Evolutionary conservation across 371 early-diverging fungal genomes (phyloP), one percentile per base, ranked within the genome.

Genomic region (Zychaea mexicana): DNA sequence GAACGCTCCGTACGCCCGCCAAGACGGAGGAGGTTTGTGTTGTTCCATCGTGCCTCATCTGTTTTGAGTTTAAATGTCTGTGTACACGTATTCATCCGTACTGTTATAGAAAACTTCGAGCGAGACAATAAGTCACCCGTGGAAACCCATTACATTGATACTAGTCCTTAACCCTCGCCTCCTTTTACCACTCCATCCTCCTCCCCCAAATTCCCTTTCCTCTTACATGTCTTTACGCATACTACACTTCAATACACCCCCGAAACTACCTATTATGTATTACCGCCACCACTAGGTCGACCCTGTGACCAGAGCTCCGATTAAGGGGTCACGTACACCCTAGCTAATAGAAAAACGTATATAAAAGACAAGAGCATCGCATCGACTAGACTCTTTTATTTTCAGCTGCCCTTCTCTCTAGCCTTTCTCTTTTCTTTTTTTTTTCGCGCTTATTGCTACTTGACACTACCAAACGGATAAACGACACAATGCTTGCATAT

Each of bases 21-120:
- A 49, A 49, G 49, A 49, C 49, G 49, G n/a, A 49, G 49, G 13
- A 49, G 49, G 49, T 49, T 9, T 49, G 49, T 46, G 46, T n/a
- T 46, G 38, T 15, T n/a, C n/a, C n/a, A n/a, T n/a, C n/a, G n/a
- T 36, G 15, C 42, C 15, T 3, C 13, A 42, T 42, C n/a, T 42
- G 6, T 49, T 24, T 49, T 24, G 26, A 49, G 49, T 49, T 49
- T 49, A 19, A 49, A 24, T 13, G 24, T 6, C 24, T 49, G 6
- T 49, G 1, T 49, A 4, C 24, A 6, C 24, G n/a, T 49, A 24
- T 24, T 49, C 21, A 49, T 19, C 49, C 24, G 10, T 24, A 42
- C n/a, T 12, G 1, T 49, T 22, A 24, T 49, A 49, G 49, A 49
- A 49, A 49, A 49, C 49, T 49, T 49, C 49, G 49, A 49, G 49